Evolutionary conservation across 768 basidiomycete species (phyloP), one percentile per base, ranked within the genome.

Genomic region (Mycena floridula): DNA sequence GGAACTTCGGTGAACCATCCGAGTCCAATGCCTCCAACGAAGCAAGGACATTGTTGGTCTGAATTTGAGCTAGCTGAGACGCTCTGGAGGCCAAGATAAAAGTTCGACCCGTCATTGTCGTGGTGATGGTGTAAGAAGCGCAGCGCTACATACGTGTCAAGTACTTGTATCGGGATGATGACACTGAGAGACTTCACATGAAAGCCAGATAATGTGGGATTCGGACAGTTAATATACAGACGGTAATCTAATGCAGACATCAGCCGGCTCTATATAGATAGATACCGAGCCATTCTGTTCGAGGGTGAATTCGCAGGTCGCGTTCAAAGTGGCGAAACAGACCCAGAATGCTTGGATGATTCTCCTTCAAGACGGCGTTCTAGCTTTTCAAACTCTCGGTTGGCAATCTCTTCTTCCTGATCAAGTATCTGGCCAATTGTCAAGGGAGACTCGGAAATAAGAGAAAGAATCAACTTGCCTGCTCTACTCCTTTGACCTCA

Each of bases 401-500:
- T 58, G 0, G 95, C 88, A 38, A 98, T 76, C 25, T 74, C 67
- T 61, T 98, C 96, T 54, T 98, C 96, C 52, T 86, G 78, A 56
- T 91, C 94, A 41, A 97, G 61, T 5, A 97, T 74, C 93, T 97
- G 54, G 6, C 35, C n/a, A 27, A 27, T 21, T 7, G 44, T 40
- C 52, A 13, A 54, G 50, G 13, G 32, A 2, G 27, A 13, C 21
- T 21, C 23, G 37, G 32, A 24, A 40, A 22, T 21, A 12, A 23
- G 18, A n/a, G 21, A 23, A 11, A 38, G 35, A 25, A 7, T 11
- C 4, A 13, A 57, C 73, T 52, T 51, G 83, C 89, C 77, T 94
- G 89, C 55, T 92, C 85, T 7, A 94, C 88, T 21, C 82, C 86
- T 62, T 91, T 88, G 28, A 95, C 92, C 65, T 95, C 89, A 2